Percentiles rank a stretch among this genome's conserved stretches.
phyloP scores from a whole-genome alignment of 345 rosid species.

The Raphanus sativus region DNA sequence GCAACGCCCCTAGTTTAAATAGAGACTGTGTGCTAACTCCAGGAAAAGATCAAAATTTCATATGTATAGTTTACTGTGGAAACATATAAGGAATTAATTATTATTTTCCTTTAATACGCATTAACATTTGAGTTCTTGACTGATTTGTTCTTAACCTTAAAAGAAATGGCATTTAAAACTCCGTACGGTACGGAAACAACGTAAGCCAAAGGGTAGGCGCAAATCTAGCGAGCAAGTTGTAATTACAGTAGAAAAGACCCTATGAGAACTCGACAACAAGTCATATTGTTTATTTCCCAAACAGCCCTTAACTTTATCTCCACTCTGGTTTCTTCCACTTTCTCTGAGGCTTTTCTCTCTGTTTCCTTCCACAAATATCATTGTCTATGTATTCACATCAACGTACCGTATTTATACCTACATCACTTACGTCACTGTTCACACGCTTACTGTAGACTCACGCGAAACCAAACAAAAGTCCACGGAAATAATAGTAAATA shows the following conservation, averaged over 20 bases:
- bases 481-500: background rate
- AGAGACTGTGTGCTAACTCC: background rate
- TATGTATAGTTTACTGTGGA: background rate
- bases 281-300: slow-evolving; percentile 32
- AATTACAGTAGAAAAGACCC: slow-evolving; percentile 2
- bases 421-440: slow-evolving; percentile 30
- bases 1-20: too few species aligned
- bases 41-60: background rate
- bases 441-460: slow-evolving; percentile 28
- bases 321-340: slow-evolving; percentile 15
- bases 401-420: slow-evolving; percentile 35
- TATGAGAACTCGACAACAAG: slow-evolving; percentile 33
- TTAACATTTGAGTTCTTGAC: background rate
- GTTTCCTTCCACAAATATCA: slow-evolving; percentile 37
- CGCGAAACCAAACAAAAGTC: slow-evolving; percentile 31
- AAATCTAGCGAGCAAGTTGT: slow-evolving; percentile 19
- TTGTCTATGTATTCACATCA: slow-evolving; percentile 30
- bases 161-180: background rate
- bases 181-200: slow-evolving; percentile 40
- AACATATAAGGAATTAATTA: background rate
- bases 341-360: slow-evolving; percentile 13
- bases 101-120: background rate
- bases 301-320: slow-evolving; percentile 33
- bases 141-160: slow-evolving; percentile 20
- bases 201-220: slow-evolving; percentile 11